Base-by-base conservation (phyloP, 1,284 basidiomycete genomes). In the Caloboletus firmus region DNA sequence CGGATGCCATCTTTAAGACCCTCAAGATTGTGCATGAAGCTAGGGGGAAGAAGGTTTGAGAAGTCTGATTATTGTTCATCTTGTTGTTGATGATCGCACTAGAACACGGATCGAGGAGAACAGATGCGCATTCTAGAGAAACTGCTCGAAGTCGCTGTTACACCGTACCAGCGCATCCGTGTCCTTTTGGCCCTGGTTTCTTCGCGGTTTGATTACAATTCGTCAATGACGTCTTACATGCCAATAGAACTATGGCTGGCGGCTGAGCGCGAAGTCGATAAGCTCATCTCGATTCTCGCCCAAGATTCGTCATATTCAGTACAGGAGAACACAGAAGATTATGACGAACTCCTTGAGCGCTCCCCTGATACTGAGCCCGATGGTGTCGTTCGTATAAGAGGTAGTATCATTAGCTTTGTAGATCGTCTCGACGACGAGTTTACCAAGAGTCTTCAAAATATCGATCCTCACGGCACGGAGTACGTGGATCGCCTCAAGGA, bases 371-470 rank as follows among this genome's bases (percentile, higher is more conserved):
- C 79, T 4, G 89, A 91, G 62, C 76, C 79, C 37, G 79, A 77
- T 46, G 85, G 87, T 10, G 65, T 89, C 46, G 89, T 95, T 51
- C 80, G 84, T 52, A 87, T 98, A 56, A 86, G 94, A 51, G 95
- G 95, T 42, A 95, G 91, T 68, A 84, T 98, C 68, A 94, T 96
- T 73, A 93, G 91, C 68, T 93, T 98, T 65, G 83, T 99, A 47
- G 97, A 99, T 73, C 88, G 96, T 55, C 77, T 99, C 49, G 97
- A 99, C 72, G 97, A 99, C 67, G 97, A 99, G 75, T 99, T 99
- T 74, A 98, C 94, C 49, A 93, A 93, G 74, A 96, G 93, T 67
- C 76, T 99, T 49, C 97, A 99, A 81, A 94, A 98, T 72, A 95
- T 98, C 62, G 97, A 99, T 69, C 96, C 97, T 15, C 97, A 99